Base-by-base conservation (phyloP, 768 basidiomycete genomes). In the Russula abietina region DNA sequence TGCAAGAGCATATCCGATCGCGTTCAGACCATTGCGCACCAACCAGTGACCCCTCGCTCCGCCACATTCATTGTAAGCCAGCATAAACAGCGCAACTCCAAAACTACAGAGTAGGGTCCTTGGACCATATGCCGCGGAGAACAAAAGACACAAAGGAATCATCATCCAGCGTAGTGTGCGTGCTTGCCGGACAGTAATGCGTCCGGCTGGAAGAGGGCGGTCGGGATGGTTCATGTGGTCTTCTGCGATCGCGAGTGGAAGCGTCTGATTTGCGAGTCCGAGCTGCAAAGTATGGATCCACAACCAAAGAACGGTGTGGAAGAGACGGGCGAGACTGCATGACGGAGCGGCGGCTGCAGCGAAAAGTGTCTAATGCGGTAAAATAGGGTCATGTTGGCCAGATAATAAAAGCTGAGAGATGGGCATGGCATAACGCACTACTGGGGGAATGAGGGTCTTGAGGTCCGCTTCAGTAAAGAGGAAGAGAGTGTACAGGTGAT, bases 1-100 rank as follows among this genome's bases (percentile, higher is more conserved):
- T 59, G 79, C 77, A 41, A 72, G 57, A 22, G 73, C 73, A 53
- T 72, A 74, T 36, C 76, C 77, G n/a, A 71, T 59, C 11, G 74
- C 76, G 43, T 75, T 77, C 46, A 76, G 55, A 1, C 70, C 43
- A 58, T 76, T 75, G 55, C 77, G 73, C 24, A 71, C 67, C 30
- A 74, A 45, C 78, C 78, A 77, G 55, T 73, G 67, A 24, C 66
- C 59, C 14, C 57, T 12, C 32, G 58, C 59, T 24, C 56, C 60
- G 32, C 60, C 60, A 2, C 73, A 19, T 57, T 75, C 74, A 61
- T 74, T 67, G 61, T 75, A 70, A 12, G 67, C 33, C 28, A 69
- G 22, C 19, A 70, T 68, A 24, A 64, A 59, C 5, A 71, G 14
- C 0, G 69, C 55, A 4, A 70, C 55, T 16, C 62, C 61, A 11